Percentiles rank a stretch among this genome's conserved stretches.
phyloP scores from a whole-genome alignment of 2,329 filamentous ascomycete species.

The Cladosporium velox region DNA sequence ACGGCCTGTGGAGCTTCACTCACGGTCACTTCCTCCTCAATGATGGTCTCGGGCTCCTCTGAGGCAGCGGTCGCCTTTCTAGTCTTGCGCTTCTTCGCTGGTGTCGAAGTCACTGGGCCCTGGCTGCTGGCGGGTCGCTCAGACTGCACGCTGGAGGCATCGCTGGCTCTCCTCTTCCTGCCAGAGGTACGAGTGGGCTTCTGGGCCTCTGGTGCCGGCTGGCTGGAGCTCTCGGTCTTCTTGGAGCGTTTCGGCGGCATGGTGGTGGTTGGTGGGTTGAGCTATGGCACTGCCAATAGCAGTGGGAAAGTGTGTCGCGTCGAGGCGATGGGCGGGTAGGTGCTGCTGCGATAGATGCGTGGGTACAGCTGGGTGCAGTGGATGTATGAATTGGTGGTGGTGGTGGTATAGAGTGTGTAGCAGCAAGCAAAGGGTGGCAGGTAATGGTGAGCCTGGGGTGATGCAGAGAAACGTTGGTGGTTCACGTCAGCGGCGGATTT shows the following conservation, averaged over 20 bases:
- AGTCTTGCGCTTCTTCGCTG: slow-evolving; percentile 30
- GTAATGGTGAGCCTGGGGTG: not conserved
- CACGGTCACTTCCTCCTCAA: slow-evolving; percentile 30
- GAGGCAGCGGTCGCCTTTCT: slow-evolving; percentile 27
- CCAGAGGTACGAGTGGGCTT: slow-evolving; percentile 26
- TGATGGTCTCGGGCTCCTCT: slow-evolving; percentile 31
- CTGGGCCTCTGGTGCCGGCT: slow-evolving; percentile 24
- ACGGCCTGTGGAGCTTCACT: slow-evolving; percentile 14
- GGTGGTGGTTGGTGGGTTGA: not conserved
- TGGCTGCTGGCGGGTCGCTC: slow-evolving; percentile 30
- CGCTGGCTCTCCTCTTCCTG: slow-evolving; percentile 33
- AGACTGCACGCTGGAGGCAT: slow-evolving; percentile 30
- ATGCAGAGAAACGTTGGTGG: not conserved
- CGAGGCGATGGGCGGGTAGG: not conserved
- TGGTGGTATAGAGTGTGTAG: not conserved
- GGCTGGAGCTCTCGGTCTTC: slow-evolving; percentile 23
- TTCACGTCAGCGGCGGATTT: slow-evolving; percentile 2
- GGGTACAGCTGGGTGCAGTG: not conserved
- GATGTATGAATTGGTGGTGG: not conserved
- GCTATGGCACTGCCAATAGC: slow-evolving; percentile 1
- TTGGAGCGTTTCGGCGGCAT: slow-evolving; percentile 34
- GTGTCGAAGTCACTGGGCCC: slow-evolving; percentile 20
- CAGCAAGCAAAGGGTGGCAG: slow-evolving; percentile 1
- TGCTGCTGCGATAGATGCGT: not conserved
- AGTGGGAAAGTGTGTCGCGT: not conserved